Evolutionary conservation across 1,284 basidiomycete species (phyloP), one percentile per base, ranked within the genome.

Genomic region (Cryptococcus wingfieldii): DNA sequence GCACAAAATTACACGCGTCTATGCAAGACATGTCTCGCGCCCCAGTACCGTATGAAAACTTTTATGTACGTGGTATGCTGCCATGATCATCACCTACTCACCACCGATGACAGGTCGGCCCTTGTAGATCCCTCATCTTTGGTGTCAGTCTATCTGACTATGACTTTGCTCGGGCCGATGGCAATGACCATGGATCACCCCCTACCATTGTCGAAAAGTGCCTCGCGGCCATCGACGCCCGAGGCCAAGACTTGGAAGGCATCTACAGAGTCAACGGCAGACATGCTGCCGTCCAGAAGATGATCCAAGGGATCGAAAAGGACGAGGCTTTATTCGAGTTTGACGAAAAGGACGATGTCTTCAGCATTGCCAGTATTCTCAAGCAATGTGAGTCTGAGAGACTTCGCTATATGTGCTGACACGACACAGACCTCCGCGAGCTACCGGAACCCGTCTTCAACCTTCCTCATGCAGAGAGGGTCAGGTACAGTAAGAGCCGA

Each of bases 131-230:
- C 69, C 79, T 98, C 38, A 88, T 98, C 47, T 98, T 98, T 71
- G 95, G 95, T 25, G 87, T 97, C 60, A 86, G 85, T 61, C 78
- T 99, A 53, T 86, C 87, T 51, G 94, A 98, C 73, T 98, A 98
- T 71, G 90, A 93, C 12, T 91, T 88, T 34, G 83, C 88, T 5
- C 85, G 90, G 59, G 83, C 83, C 48, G 81, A 80, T 39, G 87
- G 89, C 43, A 83, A 83, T 10, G 83, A 90, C 63, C 73, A 77
- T 23, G 75, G 75, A 4, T 55, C 69, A 31, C 81, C 89, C 2
- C 95, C 95, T 0, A 86, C 86, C 69, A 88, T 98, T 55, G 81
- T 98, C 10, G 82, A 82, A 56, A 85, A 94, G 61, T 94, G 90
- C 73, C 86, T 96, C 56, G 80, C 83, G 51, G 91, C 91, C 64